These are phyloP conservation scores for Prunus mume DNA, from an alignment of 306 rosid genomes.

Conservation along the genomic window DNA sequence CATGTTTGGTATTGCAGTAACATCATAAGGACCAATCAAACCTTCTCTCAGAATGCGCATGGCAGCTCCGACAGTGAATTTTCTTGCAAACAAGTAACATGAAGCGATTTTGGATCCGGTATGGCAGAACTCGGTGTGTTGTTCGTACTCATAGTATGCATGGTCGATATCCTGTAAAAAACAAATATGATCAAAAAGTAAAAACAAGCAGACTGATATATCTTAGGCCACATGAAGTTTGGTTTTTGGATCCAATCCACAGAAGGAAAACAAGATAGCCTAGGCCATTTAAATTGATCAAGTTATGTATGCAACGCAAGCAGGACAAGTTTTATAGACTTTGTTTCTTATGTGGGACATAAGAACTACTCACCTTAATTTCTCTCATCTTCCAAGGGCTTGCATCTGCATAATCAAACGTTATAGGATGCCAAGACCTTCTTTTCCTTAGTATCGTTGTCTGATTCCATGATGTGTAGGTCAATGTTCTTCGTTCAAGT, in stretches of 20 bases:
- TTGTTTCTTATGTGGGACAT: not conserved
- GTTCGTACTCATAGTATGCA: slow-evolving; percentile 20
- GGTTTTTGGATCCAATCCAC: not conserved
- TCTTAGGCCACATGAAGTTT: not conserved
- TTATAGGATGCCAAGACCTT: slow-evolving; percentile 37
- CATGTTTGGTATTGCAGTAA: not conserved
- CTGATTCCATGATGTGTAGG: slow-evolving; percentile 32
- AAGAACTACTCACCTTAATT: slow-evolving; percentile 24
- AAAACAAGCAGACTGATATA: too few relatives aligned
- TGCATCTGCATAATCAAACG: slow-evolving; percentile 25
- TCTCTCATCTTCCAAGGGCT: slow-evolving; percentile 15
- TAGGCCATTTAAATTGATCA: too few relatives aligned
- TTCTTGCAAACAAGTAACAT: slow-evolving; percentile 39
- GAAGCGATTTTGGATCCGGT: not conserved
- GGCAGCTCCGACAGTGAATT: slow-evolving; percentile 25
- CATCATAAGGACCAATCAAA: slow-evolving; percentile 3
- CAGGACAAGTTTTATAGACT: not conserved
- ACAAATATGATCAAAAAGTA: not conserved
- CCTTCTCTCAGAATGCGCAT: slow-evolving; percentile 16
- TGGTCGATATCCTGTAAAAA: slow-evolving; percentile 28
- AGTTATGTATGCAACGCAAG: too few relatives aligned
- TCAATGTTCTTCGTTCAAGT: slow-evolving; percentile 33
- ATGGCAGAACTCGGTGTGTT: slow-evolving; percentile 17
- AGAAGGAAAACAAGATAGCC: too few relatives aligned
- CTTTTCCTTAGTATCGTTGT: slow-evolving; percentile 6